Evolutionary conservation across 2,329 filamentous ascomycete genomes (phyloP).

Genomic region (Mycocentrospora acerina): DNA sequence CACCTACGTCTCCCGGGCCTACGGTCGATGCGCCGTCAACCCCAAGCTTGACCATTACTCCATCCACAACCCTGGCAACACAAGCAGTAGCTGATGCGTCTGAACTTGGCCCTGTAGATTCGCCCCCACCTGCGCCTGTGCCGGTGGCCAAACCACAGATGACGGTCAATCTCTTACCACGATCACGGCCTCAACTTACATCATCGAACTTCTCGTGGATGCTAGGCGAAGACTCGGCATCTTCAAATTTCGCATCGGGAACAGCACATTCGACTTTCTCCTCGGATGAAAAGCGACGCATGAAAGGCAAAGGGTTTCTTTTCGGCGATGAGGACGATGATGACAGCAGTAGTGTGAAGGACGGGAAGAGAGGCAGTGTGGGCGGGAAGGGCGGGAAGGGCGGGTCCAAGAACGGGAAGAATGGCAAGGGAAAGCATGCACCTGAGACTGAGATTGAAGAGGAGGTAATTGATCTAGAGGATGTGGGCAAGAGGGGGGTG

Average conservation of each 20-base stretch:
- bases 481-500: slow-evolving; percentile 35
- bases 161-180: slow-evolving; percentile 39
- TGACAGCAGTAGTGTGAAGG: slow-evolving; percentile 14
- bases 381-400: slow-evolving; percentile 21
- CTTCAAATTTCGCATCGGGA: slow-evolving; percentile 38
- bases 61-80: slow-evolving; percentile 4
- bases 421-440: slow-evolving; percentile 23
- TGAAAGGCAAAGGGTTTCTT: slow-evolving; percentile 42
- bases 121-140: slow-evolving; percentile 15
- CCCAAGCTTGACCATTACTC: slow-evolving; percentile 9
- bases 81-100: slow-evolving; percentile 6
- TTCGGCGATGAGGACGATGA: slow-evolving; percentile 46
- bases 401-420: slow-evolving; percentile 15
- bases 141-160: slow-evolving; percentile 12
- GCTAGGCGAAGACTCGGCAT: slow-evolving; percentile 51
- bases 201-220: slow-evolving; percentile 81
- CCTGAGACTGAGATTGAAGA: slow-evolving; percentile 33
- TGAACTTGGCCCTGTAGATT: slow-evolving; percentile 12
- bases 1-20: slow-evolving; percentile 19
- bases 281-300: slow-evolving; percentile 38
- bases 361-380: slow-evolving; percentile 23
- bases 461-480: slow-evolving; percentile 41
- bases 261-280: slow-evolving; percentile 37
- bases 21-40: slow-evolving; percentile 25
- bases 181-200: slow-evolving; percentile 64